phyloP scores from a whole-genome alignment of 305 asterid species.

The Coffea humblotiana region DNA sequence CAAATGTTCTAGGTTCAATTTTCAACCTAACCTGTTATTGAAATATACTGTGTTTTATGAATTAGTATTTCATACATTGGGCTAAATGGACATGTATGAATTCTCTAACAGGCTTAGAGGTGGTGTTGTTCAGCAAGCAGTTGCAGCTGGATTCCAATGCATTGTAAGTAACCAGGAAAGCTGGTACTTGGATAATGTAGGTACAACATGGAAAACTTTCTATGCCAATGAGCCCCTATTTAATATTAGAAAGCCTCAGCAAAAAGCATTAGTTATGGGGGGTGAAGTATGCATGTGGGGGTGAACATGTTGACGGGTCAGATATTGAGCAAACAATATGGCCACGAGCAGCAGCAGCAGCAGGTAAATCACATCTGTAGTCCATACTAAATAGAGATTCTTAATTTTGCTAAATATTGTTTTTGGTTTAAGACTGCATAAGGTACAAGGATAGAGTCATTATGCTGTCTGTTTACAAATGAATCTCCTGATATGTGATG shows the following conservation, averaged over 20 bases:
- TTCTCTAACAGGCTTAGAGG: constrained; percentile 68
- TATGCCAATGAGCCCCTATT: constrained; percentile 79
- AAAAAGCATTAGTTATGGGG: constrained; percentile 71
- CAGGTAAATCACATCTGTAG: not conserved
- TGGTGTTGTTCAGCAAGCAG: constrained; percentile 73
- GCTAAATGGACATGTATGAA: not conserved
- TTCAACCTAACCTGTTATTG: no score
- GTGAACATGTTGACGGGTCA: constrained; percentile 70
- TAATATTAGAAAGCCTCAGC: constrained; percentile 62
- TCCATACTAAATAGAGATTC: not conserved
- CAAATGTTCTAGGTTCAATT: no score
- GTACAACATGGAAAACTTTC: constrained; percentile 73
- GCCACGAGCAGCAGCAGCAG: constrained; percentile 94
- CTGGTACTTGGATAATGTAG: constrained; percentile 93
- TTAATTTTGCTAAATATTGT: not conserved
- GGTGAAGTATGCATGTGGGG: constrained; percentile 99
- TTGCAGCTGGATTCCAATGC: constrained; percentile 79
- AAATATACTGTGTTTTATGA: no score
- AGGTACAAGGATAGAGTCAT: not conserved
- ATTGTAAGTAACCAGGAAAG: constrained; percentile 93
- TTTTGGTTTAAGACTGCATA: not conserved
- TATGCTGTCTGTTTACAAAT: not conserved
- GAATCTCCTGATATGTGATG: not conserved
- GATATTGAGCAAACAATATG: constrained; percentile 87
- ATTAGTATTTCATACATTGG: not conserved